phyloP scores from a whole-genome alignment of 805 yeast species.

The Wickerhamomyces xylosicus region DNA sequence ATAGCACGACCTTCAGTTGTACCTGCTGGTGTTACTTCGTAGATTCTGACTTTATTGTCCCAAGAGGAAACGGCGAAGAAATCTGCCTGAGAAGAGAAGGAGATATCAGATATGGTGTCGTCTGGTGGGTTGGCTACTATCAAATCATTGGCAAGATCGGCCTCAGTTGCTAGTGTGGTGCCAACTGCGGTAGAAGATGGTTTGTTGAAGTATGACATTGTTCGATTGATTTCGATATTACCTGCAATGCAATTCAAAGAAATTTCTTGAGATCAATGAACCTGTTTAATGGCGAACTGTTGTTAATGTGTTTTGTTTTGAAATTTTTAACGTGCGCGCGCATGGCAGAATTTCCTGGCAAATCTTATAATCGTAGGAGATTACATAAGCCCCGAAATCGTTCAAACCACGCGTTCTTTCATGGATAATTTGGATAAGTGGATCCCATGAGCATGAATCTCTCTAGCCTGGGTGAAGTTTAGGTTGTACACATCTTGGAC shows the following conservation, averaged over 20 bases:
- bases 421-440: too few species aligned
- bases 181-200: slow-evolving; percentile 14
- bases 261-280: neutral
- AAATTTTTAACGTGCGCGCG: too few species aligned
- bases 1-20: slow-evolving; percentile 80
- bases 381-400: too few species aligned
- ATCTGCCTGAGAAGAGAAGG: slow-evolving; percentile 84
- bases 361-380: too few species aligned
- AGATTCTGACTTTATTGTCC: slow-evolving; percentile 92
- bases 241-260: too few species aligned
- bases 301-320: neutral
- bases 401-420: too few species aligned
- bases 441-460: too few species aligned
- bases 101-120: slow-evolving; percentile 75
- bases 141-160: slow-evolving; percentile 59
- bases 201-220: slow-evolving; percentile 28
- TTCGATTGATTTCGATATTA: too few species aligned
- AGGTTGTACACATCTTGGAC: too few species aligned
- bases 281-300: neutral
- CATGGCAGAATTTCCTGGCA: too few species aligned
- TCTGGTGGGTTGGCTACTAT: slow-evolving; percentile 76
- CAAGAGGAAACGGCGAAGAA: slow-evolving; percentile 74
- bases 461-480: too few species aligned
- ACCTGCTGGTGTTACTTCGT: slow-evolving; percentile 73
- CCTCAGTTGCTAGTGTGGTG: slow-evolving; percentile 16